Base-by-base conservation (phyloP, 2,329 filamentous ascomycete species). In the Clathrospora elynae region DNA sequence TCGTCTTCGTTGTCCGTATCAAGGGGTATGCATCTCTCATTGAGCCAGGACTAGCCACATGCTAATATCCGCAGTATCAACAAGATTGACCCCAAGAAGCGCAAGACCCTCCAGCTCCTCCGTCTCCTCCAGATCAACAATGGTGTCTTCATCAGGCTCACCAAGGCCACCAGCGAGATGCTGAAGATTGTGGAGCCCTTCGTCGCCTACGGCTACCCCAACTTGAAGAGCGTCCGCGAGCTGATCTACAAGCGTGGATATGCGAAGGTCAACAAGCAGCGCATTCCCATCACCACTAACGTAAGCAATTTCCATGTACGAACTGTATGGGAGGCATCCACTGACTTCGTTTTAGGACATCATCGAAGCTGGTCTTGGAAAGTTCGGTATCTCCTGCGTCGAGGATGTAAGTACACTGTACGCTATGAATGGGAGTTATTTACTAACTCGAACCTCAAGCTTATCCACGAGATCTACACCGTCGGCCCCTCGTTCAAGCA, bases 101-200 rank as follows among this genome's bases (percentile, higher is more conserved):
- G 93, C 85, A 99, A 99, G 88, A 97, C 96, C 75, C 87, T 99
- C 68, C 93, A 99, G 82, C 89, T 99, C 54, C 92, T 99, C 77
- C 92, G 93, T 85, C 90, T 99, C 61, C 87, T 99, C 73, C 93
- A 99, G 84, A 99, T 99, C 88, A 99, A 99, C 90, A 97, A 96
- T 77, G 93, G 93, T 78, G 89, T 96, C 78, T 99, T 99, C 81
- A 82, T 99, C 79, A 86, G 85, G 71, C 82, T 96, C 73, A 97
- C 91, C 81, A 99, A 97, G 88, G 93, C 93, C 62, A 97, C 92
- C 72, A 85, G 67, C 32, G 91, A 96, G 85, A 96, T 96, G 91
- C 83, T 96, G 73, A 95, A 92, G 65, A 69, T 99, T 64, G 90
- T 99, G 76, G 93, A 99, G 86, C 93, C 93, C 68, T 99, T 92